A percentile compares a stretch with the other conserved stretches of the same genome.
phyloP scores from a whole-genome alignment of 23 red algal genomes.

The Gracilaria caudata region DNA sequence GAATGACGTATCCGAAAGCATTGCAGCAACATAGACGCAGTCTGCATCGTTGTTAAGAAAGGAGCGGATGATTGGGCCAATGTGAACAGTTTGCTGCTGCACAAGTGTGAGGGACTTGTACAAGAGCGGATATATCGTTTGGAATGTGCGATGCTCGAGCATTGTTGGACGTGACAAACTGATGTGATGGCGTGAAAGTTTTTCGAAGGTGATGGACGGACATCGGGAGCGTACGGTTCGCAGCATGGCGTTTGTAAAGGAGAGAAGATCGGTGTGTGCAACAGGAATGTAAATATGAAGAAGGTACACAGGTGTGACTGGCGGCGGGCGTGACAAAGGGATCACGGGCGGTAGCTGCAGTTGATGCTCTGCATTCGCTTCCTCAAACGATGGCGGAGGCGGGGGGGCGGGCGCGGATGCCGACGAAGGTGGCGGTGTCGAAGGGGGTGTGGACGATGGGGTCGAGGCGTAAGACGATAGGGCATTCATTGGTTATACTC shows the following conservation, averaged over 20 bases:
- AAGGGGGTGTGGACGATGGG: conserved; percentile 12
- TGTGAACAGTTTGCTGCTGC: background rate
- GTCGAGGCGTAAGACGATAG: background rate
- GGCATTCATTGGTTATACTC: conserved; percentile 18
- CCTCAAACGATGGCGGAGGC: background rate
- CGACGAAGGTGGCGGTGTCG: background rate
- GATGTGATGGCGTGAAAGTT: conserved; percentile 27
- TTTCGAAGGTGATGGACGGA: background rate
- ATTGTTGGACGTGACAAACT: conserved; percentile 32
- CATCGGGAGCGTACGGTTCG: background rate
- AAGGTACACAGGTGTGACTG: conserved; percentile 7
- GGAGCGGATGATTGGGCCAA: background rate
- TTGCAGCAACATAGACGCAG: conserved; percentile 40
- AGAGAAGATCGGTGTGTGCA: conserved; percentile 4
- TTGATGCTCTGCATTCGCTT: background rate
- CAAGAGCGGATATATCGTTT: background rate
- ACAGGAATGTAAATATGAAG: conserved; percentile 57
- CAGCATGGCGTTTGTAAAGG: conserved; percentile 36
- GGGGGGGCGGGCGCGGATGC: background rate
- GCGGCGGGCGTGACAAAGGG: conserved; percentile 6
- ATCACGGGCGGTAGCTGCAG: conserved; percentile 20
- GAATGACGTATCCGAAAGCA: background rate
- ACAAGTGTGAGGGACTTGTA: background rate
- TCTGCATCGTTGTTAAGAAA: conserved; percentile 33
- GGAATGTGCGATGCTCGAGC: conserved; percentile 9